Evolutionary conservation across 148 eudicot species (phyloP), one percentile per base, ranked within the genome.

Genomic region (Selenicereus undatus): DNA sequence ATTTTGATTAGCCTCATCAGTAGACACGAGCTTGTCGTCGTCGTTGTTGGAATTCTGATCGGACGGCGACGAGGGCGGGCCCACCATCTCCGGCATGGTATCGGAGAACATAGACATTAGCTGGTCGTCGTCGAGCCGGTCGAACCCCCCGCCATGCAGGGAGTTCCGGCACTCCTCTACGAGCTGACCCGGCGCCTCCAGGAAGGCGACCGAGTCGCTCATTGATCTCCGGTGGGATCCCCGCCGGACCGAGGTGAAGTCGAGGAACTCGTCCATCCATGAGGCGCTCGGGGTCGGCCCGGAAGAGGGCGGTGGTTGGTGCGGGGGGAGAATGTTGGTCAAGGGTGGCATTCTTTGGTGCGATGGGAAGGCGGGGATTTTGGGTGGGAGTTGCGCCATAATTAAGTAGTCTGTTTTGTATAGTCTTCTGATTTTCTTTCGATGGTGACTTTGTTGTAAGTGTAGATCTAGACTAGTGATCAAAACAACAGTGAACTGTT

Each of bases 241-340:
- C 7, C 99, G 87, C 50, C 92, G 76, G 0, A 84, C 27, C 1
- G 97, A 83, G 11, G 97, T 85, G 88, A 93, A 95, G 82, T 95
- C 99, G 81, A 95, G 94, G 83, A 95, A 95, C 18, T 95, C 99
- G 75, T 93, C 98, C 24, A 90, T 89, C 99, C 99, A 95, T 3
- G 88, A 76, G 0, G 79, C 78, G 8, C 68, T 51, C 9, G 86
- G 39, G n/a, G 84, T 78, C 7, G 43, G 43, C 7, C 17, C 24
- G 85, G 83, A 21, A 71, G 81, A 26, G 76, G 82, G 87, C 14
- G 82, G 84, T 6, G 58, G 74, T 26, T 62, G 30, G 10, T 50
- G 52, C 5, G 74, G 51, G 0, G 32, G 72, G 36, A 12, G 35
- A n/a, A 51, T 75, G 81, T 71, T 54, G 69, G 86, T 85, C 22